A percentile compares a stretch with the other conserved stretches of the same genome.
phyloP scores from a whole-genome alignment of 345 rosid species.

The Eucalyptus lansdowneana region DNA sequence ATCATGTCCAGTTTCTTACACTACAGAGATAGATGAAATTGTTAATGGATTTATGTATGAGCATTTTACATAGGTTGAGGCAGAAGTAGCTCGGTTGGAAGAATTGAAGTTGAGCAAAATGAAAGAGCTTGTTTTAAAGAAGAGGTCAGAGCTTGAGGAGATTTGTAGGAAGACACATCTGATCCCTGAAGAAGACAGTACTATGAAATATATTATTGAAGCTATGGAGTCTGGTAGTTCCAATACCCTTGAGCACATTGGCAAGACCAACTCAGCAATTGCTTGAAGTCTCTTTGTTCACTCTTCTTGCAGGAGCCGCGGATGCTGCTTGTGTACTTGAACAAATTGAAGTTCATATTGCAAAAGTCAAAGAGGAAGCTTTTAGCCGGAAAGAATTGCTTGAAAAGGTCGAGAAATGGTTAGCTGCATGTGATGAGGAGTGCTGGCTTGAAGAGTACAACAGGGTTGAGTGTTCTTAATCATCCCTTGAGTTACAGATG shows the following conservation, averaged over 20 bases:
- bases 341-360: slow-evolving; percentile 78
- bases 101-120: slow-evolving; percentile 87
- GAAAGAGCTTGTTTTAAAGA: slow-evolving; percentile 95
- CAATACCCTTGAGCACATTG: neutral
- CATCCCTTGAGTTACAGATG: neutral
- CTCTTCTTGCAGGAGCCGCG: slow-evolving; percentile 25
- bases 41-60: neutral
- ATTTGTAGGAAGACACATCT: slow-evolving; percentile 83
- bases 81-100: slow-evolving; percentile 82
- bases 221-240: slow-evolving; percentile 69
- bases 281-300: neutral
- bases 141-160: slow-evolving; percentile 79
- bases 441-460: slow-evolving; percentile 98
- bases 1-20: neutral
- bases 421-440: slow-evolving; percentile 89
- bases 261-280: neutral
- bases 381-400: slow-evolving; percentile 84
- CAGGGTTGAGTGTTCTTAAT: slow-evolving; percentile 38
- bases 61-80: slow-evolving; percentile 49
- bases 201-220: slow-evolving; percentile 46
- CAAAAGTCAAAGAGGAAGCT: slow-evolving; percentile 81
- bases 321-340: slow-evolving; percentile 57
- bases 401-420: slow-evolving; percentile 94
- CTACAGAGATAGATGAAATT: neutral
- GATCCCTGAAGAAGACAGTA: slow-evolving; percentile 48